Evolutionary conservation across 2,329 filamentous ascomycete genomes (phyloP), one percentile per base, ranked within the genome.

Genomic region (Phialemoniopsis sp.): DNA sequence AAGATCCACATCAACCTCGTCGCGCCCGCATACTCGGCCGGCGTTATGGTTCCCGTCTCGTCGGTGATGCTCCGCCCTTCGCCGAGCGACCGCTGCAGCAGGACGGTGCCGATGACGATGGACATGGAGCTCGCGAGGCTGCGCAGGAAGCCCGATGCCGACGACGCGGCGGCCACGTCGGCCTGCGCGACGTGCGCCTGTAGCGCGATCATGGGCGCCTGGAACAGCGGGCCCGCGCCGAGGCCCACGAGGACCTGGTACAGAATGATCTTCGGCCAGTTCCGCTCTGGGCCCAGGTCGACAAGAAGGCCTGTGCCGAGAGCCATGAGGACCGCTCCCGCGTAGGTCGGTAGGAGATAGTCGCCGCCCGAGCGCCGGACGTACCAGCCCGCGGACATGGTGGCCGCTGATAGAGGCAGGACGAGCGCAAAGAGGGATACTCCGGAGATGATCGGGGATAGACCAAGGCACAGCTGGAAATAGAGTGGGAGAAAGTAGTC

Each of bases 401-500:
- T 5, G 10, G 32, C 34, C 2, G 40, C 15, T 1, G 37, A 31
- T 28, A 34, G 31, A 7, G 32, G 34, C 4, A 39, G 13, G 8
- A 34, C 30, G 14, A 39, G 30, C 8, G 37, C 31, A 8, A 39
- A 18, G 8, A 39, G 34, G 16, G 34, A 19, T 7, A 80, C 46
- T 3, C 69, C 69, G 0, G 75, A 80, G 7, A 60, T 65, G 19
- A 82, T 59, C 1, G 80, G 76, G 0, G 68, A 70, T 2, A 73
- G 73, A 39, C 68, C 66, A 5, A 78, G 68, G 1, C 78, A 81
- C 4, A 76, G 71, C 52, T 88, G 84, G 33, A 85, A 78, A 56
- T 79, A 87, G 0, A 87, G 66, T 0, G 84, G 83, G 17, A 87
- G 64, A 49, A 84, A 87, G 56, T 84, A 87, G 34, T 79, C 74